Conservation (phyloP, 2,329 filamentous ascomycete genomes). For the Claviceps monticola region DNA sequence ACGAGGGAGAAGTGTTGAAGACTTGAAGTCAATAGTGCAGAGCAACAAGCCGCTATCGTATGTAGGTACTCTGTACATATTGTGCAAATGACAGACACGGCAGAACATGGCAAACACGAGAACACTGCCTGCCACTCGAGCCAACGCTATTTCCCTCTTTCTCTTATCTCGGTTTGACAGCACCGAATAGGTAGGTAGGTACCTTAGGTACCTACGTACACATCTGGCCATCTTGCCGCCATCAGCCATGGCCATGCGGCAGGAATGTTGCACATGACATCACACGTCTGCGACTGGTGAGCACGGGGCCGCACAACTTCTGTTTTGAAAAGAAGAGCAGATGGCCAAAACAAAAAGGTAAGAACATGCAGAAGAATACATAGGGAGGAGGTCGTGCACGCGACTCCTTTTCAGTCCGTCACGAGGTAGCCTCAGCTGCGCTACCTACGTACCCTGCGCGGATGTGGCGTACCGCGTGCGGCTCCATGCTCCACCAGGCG, state of each 20-base stretch:
- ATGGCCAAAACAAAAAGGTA: neutral
- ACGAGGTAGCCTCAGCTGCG: neutral
- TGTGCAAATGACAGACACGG: neutral
- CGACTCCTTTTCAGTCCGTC: no score
- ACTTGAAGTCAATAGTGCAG: neutral
- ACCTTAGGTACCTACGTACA: no score
- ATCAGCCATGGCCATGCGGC: neutral
- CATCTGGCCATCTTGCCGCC: neutral
- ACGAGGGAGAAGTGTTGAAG: neutral
- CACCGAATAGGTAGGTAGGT: neutral
- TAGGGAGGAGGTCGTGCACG: no score
- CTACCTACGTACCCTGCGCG: neutral
- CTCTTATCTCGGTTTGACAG: neutral
- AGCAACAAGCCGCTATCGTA: neutral
- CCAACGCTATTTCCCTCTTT: neutral
- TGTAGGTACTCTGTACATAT: neutral
- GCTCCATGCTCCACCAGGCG: constrained; percentile 15
- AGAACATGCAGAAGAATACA: no score
- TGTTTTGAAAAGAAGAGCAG: neutral
- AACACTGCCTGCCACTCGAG: neutral
- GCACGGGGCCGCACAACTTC: neutral
- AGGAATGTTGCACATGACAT: no score
- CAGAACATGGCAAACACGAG: neutral
- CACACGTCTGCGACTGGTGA: neutral
- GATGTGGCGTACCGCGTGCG: neutral